Conservation (phyloP, 140 eudicot genomes). For the Bidens hawaiensis region DNA sequence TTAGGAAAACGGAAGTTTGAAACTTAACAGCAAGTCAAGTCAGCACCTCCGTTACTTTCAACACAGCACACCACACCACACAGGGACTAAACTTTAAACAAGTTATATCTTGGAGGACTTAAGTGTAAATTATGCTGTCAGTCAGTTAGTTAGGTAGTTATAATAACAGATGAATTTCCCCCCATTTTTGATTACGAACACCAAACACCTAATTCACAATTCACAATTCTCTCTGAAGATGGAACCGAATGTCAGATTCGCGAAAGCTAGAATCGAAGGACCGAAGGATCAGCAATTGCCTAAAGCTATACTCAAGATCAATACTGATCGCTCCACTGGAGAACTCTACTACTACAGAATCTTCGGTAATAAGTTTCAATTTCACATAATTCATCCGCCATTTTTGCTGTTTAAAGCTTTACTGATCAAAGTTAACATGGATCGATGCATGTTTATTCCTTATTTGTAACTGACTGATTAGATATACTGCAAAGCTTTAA, state of each 20-base stretch:
- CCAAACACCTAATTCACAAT: too few relatives aligned
- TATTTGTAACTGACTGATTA: not conserved
- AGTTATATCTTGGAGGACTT: constrained; percentile 8
- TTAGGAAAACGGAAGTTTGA: too few relatives aligned
- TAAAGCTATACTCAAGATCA: constrained; percentile 13
- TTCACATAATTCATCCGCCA: not conserved
- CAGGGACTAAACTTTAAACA: constrained; percentile 15
- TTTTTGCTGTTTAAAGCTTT: not conserved
- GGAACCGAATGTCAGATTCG: constrained; percentile 10
- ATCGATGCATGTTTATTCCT: not conserved
- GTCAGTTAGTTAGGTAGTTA: not conserved
- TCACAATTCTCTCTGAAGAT: not conserved
- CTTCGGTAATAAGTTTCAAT: constrained; percentile 11
- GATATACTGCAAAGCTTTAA: not conserved
- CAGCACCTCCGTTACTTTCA: too few relatives aligned
- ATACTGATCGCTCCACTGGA: constrained; percentile 8
- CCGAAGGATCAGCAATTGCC: constrained; percentile 25
- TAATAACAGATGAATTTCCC: constrained; percentile 26
- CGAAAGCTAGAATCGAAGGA: constrained; percentile 19
- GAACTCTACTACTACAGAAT: constrained; percentile 15
- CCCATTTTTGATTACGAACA: not conserved
- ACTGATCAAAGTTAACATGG: not conserved
- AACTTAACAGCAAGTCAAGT: too few relatives aligned
- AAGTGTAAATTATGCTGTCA: constrained; percentile 6
- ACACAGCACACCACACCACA: too few relatives aligned